phyloP scores from a whole-genome alignment of 108 stramenopile species.

The Stephanodiscus minutulus region DNA sequence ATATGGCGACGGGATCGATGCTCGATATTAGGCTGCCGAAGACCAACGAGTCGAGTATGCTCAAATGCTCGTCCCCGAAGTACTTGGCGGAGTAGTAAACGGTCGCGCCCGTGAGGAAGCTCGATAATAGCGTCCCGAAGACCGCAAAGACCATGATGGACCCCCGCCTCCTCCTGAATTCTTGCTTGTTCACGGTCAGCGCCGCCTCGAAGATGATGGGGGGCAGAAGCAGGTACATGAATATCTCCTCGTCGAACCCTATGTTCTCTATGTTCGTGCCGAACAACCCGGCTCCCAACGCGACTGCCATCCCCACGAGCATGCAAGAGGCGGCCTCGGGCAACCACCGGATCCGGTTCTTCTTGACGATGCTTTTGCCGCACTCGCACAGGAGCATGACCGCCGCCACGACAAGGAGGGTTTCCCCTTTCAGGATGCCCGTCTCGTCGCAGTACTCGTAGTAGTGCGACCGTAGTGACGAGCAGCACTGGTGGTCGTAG shows the following conservation, averaged over 20 bases:
- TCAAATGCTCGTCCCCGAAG: slow-evolving; percentile 30
- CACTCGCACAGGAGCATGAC: slow-evolving; percentile 77
- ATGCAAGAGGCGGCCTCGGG: slow-evolving; percentile 89
- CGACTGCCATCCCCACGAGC: slow-evolving; percentile 56
- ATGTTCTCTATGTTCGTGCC: slow-evolving; percentile 44
- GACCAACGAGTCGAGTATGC: slow-evolving; percentile 49
- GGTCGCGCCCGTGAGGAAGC: slow-evolving; percentile 70
- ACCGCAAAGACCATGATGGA: slow-evolving; percentile 83
- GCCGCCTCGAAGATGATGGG: slow-evolving; percentile 90
- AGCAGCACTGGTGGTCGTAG: slow-evolving; percentile 72
- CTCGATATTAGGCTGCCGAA: slow-evolving; percentile 68
- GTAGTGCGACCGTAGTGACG: slow-evolving; percentile 46
- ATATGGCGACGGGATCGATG: slow-evolving; percentile 65
- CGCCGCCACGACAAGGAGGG: slow-evolving; percentile 68
- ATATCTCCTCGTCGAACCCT: slow-evolving; percentile 83
- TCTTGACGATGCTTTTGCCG: slow-evolving; percentile 65
- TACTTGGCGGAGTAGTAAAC: slow-evolving; percentile 54
- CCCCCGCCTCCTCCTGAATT: slow-evolving; percentile 74
- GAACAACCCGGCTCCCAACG: slow-evolving; percentile 22
- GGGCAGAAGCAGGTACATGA: slow-evolving; percentile 81
- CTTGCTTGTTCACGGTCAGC: slow-evolving; percentile 68
- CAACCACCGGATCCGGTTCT: slow-evolving; percentile 60
- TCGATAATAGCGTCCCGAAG: slow-evolving; percentile 71
- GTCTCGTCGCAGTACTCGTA: slow-evolving; percentile 56
- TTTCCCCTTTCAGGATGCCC: slow-evolving; percentile 60